Conservation (phyloP, 495 filamentous ascomycete genomes). For the Talaromyces liani region DNA sequence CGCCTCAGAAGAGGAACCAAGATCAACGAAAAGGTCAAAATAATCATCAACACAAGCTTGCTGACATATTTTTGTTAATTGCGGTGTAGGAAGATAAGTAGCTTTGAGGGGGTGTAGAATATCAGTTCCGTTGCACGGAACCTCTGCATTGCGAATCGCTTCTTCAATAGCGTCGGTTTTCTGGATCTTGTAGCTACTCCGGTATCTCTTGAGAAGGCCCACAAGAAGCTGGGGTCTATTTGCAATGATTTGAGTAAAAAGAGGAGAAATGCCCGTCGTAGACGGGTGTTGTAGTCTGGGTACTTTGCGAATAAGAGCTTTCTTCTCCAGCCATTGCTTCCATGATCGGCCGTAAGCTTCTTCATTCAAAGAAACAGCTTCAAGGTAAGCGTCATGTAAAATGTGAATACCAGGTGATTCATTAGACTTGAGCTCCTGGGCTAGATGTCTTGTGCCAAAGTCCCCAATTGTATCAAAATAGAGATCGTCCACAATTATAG, state of each 20-base stretch:
- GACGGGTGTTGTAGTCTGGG: neutral
- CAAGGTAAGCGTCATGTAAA: neutral
- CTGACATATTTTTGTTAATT: neutral
- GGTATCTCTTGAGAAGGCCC: neutral
- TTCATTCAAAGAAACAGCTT: neutral
- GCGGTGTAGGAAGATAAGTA: neutral
- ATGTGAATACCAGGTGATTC: neutral
- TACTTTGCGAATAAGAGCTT: neutral
- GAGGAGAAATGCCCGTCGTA: neutral
- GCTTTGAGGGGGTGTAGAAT: neutral
- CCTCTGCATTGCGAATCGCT: neutral
- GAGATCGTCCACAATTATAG: neutral
- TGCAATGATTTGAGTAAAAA: neutral
- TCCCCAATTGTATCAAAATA: neutral
- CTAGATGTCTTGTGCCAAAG: neutral
- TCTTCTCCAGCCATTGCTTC: neutral
- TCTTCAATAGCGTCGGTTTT: neutral
- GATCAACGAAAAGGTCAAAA: neutral
- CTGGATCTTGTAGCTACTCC: neutral
- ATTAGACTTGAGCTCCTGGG: neutral
- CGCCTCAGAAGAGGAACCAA: neutral
- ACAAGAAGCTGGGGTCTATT: neutral
- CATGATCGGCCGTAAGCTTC: neutral
- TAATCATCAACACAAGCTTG: neutral
- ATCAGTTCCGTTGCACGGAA: neutral